phyloP scores from a whole-genome alignment of 345 rosid species.

The Acer yangbiense region DNA sequence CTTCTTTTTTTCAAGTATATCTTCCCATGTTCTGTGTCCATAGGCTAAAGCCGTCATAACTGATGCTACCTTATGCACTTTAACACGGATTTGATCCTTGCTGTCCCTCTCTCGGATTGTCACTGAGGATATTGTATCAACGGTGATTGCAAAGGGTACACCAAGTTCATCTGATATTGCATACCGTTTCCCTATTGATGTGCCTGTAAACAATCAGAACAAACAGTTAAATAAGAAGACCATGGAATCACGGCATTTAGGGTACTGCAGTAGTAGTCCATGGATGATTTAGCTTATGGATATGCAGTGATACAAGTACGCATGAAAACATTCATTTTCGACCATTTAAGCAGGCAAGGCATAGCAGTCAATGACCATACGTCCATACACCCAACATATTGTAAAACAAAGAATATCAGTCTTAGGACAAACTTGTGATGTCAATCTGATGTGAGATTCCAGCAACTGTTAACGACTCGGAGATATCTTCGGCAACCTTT shows the following conservation, averaged over 20 bases:
- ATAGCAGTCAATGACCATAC: no score
- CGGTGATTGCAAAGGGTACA: conserved; percentile 93
- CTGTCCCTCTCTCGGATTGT: conserved; percentile 93
- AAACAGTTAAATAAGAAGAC: background rate
- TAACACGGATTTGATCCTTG: conserved; percentile 85
- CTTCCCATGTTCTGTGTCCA: conserved; percentile 69
- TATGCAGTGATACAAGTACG: no score
- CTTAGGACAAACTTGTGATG: conserved; percentile 59
- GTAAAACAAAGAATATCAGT: background rate
- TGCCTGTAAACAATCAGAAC: conserved; percentile 46
- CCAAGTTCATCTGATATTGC: conserved; percentile 96
- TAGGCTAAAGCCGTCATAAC: conserved; percentile 65
- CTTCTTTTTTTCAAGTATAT: no score
- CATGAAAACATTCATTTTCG: no score
- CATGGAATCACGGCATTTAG: background rate
- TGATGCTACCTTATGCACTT: conserved; percentile 60
- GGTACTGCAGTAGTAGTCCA: no score
- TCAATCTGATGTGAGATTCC: conserved; percentile 92
- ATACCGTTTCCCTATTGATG: conserved; percentile 90
- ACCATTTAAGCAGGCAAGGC: no score
- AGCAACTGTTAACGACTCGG: conserved; percentile 68
- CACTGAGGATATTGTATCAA: conserved; percentile 67
- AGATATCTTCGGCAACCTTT: conserved; percentile 67
- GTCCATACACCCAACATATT: background rate
- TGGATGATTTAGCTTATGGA: no score